These are phyloP conservation scores for Trichoderma gracile DNA, from an alignment of 2,329 filamentous ascomycete species.

Conservation along the genomic window DNA sequence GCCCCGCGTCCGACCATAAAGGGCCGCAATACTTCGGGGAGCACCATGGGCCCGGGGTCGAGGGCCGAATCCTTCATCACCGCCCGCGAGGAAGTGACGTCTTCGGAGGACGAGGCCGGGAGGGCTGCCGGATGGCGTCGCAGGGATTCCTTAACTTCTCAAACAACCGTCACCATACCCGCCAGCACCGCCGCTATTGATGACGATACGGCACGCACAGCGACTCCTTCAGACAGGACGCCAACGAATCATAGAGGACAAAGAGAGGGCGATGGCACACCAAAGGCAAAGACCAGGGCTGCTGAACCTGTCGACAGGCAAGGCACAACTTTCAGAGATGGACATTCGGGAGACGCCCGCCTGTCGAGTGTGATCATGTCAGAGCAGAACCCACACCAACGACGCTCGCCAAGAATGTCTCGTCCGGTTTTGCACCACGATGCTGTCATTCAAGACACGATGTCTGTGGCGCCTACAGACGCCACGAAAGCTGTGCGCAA, in stretches of 20 bases:
- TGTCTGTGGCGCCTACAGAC: conserved; percentile 50
- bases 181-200: conserved; percentile 32
- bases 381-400: conserved; percentile 54
- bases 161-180: conserved; percentile 46
- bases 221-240: conserved; percentile 45
- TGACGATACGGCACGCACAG: conserved; percentile 31
- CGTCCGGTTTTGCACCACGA: conserved; percentile 24
- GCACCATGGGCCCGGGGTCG: conserved; percentile 57
- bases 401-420: conserved; percentile 33
- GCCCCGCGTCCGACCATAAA: conserved; percentile 48
- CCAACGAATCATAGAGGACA: conserved; percentile 45
- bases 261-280: conserved; percentile 44
- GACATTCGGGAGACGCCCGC: background rate
- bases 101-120: conserved; percentile 60
- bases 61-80: conserved; percentile 71
- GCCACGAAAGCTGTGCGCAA: conserved; percentile 53
- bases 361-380: conserved; percentile 30
- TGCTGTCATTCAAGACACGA: conserved; percentile 49
- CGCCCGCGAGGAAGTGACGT: conserved; percentile 63
- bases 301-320: conserved; percentile 61
- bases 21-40: conserved; percentile 54
- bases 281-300: conserved; percentile 51
- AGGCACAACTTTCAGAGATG: conserved; percentile 48
- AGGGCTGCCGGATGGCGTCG: conserved; percentile 45
- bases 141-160: conserved; percentile 46